Evolutionary conservation across 768 basidiomycete genomes (phyloP).

Genomic region (Fistulinella prunicolor): DNA sequence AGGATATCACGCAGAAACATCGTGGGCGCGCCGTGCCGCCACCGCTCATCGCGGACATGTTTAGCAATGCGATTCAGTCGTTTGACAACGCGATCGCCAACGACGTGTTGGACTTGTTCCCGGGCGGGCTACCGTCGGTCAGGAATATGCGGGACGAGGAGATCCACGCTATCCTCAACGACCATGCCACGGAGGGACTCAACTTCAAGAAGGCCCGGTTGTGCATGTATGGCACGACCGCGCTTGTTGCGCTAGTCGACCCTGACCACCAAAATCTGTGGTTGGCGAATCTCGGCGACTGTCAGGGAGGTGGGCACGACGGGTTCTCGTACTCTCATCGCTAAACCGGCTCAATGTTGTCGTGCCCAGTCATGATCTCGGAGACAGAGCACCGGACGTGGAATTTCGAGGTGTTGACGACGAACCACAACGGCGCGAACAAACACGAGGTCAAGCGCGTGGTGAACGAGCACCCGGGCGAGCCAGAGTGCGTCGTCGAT

Average conservation of each 20-base stretch:
- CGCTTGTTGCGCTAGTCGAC: constrained; percentile 69
- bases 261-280: constrained; percentile 67
- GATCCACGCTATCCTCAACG: constrained; percentile 61
- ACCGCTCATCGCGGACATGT: constrained; percentile 51
- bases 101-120: constrained; percentile 60
- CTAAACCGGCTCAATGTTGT: constrained; percentile 11
- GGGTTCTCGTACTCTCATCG: neutral
- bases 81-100: constrained; percentile 68
- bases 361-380: constrained; percentile 47
- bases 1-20: constrained; percentile 38
- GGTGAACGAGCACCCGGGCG: constrained; percentile 60
- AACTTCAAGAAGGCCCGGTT: constrained; percentile 66
- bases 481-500: constrained; percentile 64
- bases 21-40: constrained; percentile 41
- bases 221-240: constrained; percentile 80
- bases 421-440: constrained; percentile 69
- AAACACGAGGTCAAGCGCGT: constrained; percentile 64
- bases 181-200: constrained; percentile 52
- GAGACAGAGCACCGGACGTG: constrained; percentile 50
- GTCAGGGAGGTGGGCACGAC: constrained; percentile 60
- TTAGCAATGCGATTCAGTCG: constrained; percentile 54
- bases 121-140: constrained; percentile 51
- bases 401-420: constrained; percentile 60
- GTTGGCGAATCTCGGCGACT: constrained; percentile 81
- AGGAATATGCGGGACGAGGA: constrained; percentile 51